phyloP scores from a whole-genome alignment of 768 basidiomycete genomes.

The Agrocybe pediades region DNA sequence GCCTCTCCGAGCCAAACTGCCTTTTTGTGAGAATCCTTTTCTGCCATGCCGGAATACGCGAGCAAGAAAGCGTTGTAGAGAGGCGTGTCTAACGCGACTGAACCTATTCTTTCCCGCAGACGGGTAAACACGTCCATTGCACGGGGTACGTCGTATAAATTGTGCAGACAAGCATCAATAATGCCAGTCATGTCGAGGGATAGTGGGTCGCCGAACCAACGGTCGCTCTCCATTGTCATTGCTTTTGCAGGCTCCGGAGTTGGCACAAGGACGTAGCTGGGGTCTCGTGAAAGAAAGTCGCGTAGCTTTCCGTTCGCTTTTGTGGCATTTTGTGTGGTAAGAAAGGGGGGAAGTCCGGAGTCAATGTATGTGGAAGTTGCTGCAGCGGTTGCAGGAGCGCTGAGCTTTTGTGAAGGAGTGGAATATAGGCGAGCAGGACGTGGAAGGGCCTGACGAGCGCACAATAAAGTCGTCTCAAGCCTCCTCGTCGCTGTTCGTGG shows the following conservation, averaged over 20 bases:
- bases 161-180: conserved; percentile 82
- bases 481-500: conserved; percentile 36
- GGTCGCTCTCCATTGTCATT: conserved; percentile 38
- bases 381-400: conserved; percentile 55
- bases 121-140: conserved; percentile 74
- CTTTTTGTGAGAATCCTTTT: conserved; percentile 43
- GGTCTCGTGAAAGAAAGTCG: conserved; percentile 9
- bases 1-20: conserved; percentile 64
- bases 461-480: conserved; percentile 50
- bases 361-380: conserved; percentile 32
- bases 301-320: conserved; percentile 3
- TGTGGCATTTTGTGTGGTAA: conserved; percentile 22
- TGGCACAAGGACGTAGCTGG: conserved; percentile 60
- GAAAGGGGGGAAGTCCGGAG: conserved; percentile 41
- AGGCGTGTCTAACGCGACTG: conserved; percentile 37
- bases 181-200: conserved; percentile 74
- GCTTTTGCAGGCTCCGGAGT: conserved; percentile 57
- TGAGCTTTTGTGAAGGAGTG: conserved; percentile 56
- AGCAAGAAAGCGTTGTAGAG: conserved; percentile 71
- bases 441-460: conserved; percentile 68
- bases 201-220: conserved; percentile 64
- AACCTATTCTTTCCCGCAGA: conserved; percentile 42
- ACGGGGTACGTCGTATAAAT: conserved; percentile 73
- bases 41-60: conserved; percentile 64
- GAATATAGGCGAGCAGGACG: conserved; percentile 74